Percentiles rank a stretch among this genome's conserved stretches.
phyloP scores from a whole-genome alignment of 2,329 filamentous ascomycete genomes.

The Zymoseptoria brevis region DNA sequence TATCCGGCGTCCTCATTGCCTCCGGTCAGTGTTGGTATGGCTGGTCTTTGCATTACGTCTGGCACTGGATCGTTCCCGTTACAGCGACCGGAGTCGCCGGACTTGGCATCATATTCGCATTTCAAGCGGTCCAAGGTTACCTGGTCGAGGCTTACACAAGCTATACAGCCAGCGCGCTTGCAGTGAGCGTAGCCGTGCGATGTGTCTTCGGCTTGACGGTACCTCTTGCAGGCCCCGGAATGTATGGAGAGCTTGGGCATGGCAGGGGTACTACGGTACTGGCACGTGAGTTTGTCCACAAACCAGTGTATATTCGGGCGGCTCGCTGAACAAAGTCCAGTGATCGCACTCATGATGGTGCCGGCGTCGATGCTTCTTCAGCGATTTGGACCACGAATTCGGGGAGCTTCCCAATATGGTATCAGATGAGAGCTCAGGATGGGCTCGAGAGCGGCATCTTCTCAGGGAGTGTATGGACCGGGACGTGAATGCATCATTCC shows the following conservation, averaged over 20 bases:
- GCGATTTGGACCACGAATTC: background rate
- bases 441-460: background rate
- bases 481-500: too few relatives aligned
- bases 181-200: slow-evolving; percentile 55
- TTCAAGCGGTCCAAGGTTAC: slow-evolving; percentile 34
- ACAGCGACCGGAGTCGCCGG: background rate
- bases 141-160: slow-evolving; percentile 54
- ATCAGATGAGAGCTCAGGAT: background rate
- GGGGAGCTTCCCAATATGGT: background rate
- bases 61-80: background rate
- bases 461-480: too few relatives aligned
- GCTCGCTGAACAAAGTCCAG: background rate
- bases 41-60: background rate
- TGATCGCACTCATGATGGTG: background rate
- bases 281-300: slow-evolving; percentile 19
- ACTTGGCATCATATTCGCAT: background rate
- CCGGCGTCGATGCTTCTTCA: background rate
- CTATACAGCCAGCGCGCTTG: slow-evolving; percentile 56
- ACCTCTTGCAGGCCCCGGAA: slow-evolving; percentile 24
- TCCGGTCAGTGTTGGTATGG: background rate
- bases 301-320: background rate
- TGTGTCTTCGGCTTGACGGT: slow-evolving; percentile 14
- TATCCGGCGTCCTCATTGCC: background rate
- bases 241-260: slow-evolving; percentile 35
- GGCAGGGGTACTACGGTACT: slow-evolving; percentile 39